These are phyloP conservation scores for Cucumis cinereus DNA, from an alignment of 306 rosid species.

Conservation along the genomic window DNA sequence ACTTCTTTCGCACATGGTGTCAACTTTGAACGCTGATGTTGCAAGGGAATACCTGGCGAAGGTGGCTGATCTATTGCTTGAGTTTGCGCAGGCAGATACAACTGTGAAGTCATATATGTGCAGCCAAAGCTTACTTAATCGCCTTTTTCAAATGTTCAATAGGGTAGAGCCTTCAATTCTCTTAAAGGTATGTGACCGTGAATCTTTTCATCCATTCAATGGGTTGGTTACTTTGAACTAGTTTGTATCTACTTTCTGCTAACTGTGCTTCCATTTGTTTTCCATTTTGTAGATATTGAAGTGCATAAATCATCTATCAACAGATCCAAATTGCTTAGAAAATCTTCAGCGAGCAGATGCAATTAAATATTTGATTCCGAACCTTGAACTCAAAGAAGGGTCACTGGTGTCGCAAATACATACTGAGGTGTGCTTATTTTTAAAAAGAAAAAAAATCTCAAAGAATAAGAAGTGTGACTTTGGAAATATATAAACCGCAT, in stretches of 20 bases:
- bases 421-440: constrained; percentile 45
- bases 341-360: constrained; percentile 99
- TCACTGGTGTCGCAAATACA: constrained; percentile 85
- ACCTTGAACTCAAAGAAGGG: constrained; percentile 96
- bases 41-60: constrained; percentile 91
- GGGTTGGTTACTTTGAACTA: background rate
- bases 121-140: constrained; percentile 95
- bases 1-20: constrained; percentile 88
- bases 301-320: constrained; percentile 86
- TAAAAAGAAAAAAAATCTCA: background rate
- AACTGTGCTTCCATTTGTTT: constrained; percentile 1
- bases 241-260: background rate
- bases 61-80: constrained; percentile 97
- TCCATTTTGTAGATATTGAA: constrained; percentile 53
- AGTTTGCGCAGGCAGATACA: constrained; percentile 95
- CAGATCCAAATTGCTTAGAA: constrained; percentile 99
- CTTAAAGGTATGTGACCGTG: constrained; percentile 48
- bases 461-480: background rate
- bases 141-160: constrained; percentile 98
- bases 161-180: constrained; percentile 96
- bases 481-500: background rate
- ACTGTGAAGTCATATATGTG: constrained; percentile 88
- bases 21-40: constrained; percentile 84
- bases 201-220: background rate
- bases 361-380: constrained; percentile 90